Conservation (phyloP, 176 grass and related monocot species). For the Puccinellia tenuiflora region DNA sequence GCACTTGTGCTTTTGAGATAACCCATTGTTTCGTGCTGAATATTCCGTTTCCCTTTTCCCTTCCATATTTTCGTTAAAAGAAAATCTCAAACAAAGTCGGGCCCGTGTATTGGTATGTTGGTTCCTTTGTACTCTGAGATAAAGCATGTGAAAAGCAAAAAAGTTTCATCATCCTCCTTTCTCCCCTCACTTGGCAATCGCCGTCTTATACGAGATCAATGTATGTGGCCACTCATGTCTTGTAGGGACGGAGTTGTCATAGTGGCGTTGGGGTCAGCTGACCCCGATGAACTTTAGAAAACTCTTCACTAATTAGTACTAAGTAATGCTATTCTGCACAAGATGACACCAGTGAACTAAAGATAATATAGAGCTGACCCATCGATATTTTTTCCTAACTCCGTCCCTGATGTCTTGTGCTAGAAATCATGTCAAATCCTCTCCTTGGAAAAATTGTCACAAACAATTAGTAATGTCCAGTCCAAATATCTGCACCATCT, state of each 20-base stretch:
- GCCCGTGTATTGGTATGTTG: background rate
- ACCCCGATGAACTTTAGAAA: too few species aligned
- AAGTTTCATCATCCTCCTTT: background rate
- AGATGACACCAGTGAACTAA: too few species aligned
- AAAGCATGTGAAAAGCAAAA: background rate
- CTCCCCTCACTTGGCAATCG: background rate
- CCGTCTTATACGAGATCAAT: background rate
- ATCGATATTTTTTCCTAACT: too few species aligned
- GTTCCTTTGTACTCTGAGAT: background rate
- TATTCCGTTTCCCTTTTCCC: background rate
- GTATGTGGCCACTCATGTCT: background rate
- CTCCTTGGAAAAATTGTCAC: background rate
- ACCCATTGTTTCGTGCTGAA: background rate
- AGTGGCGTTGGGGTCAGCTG: too few species aligned
- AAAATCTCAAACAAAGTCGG: background rate
- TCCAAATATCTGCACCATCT: background rate
- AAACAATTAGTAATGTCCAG: background rate
- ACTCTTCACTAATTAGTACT: too few species aligned
- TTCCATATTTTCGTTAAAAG: background rate
- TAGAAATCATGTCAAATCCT: background rate
- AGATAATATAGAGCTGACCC: too few species aligned
- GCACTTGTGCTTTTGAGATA: constrained; percentile 26
- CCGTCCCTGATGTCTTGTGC: background rate
- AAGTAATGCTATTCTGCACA: too few species aligned
- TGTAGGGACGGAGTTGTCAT: too few species aligned